Percentiles rank a stretch among this genome's conserved stretches.
Evolutionary conservation across 1,139 yeast species (phyloP).

Genomic region (Yamadazyma trypodendri): DNA sequence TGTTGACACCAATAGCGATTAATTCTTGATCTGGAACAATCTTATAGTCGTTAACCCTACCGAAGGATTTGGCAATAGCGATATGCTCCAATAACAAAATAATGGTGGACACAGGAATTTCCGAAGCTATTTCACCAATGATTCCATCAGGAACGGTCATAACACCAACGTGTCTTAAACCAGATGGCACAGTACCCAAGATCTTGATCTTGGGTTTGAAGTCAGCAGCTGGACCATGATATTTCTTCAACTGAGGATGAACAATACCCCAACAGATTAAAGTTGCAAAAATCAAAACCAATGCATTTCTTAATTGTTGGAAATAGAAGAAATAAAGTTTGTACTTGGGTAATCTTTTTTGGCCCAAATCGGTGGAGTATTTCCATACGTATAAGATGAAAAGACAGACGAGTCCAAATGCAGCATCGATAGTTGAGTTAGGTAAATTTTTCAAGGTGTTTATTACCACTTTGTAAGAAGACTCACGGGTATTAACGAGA

Average conservation of each 20-base stretch:
- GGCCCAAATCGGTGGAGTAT: constrained; percentile 51
- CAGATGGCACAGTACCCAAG: constrained; percentile 78
- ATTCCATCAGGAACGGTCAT: constrained; percentile 67
- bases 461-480: constrained; percentile 70
- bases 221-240: constrained; percentile 29
- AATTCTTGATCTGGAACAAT: constrained; percentile 92
- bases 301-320: constrained; percentile 77
- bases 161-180: constrained; percentile 74
- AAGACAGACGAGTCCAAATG: constrained; percentile 79
- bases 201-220: constrained; percentile 55
- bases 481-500: constrained; percentile 66
- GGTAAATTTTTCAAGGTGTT: constrained; percentile 71
- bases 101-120: constrained; percentile 82
- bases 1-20: constrained; percentile 90
- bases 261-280: constrained; percentile 69
- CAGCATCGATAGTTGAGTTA: constrained; percentile 73
- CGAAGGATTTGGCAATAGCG: constrained; percentile 91
- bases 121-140: constrained; percentile 61
- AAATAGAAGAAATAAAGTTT: constrained; percentile 62
- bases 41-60: constrained; percentile 87
- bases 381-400: constrained; percentile 70
- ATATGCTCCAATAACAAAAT: constrained; percentile 86
- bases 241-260: constrained; percentile 63
- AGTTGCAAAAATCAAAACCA: constrained; percentile 76
- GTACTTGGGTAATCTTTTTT: constrained; percentile 63